Percentiles rank a stretch among this genome's conserved stretches.
phyloP scores from a whole-genome alignment of 148 eudicot genomes.

The Simmondsia chinensis region DNA sequence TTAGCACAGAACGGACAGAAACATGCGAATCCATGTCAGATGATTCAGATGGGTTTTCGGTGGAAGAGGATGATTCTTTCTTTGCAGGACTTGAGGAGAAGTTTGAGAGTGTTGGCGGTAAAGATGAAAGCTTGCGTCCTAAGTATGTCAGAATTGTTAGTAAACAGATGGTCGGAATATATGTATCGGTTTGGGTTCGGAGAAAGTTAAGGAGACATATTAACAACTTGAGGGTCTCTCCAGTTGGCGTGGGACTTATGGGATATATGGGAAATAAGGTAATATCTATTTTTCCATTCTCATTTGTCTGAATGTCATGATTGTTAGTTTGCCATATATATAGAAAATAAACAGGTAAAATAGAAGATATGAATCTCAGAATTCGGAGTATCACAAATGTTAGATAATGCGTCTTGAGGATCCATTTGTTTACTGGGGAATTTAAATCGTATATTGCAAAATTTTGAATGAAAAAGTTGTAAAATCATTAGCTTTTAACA shows the following conservation, averaged over 20 bases:
- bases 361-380: too few species aligned
- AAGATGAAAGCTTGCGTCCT: constrained; percentile 18
- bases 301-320: too few species aligned
- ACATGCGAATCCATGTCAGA: constrained; percentile 35
- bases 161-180: constrained; percentile 97
- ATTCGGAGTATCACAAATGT: too few species aligned
- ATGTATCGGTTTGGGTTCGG: constrained; percentile 82
- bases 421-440: too few species aligned
- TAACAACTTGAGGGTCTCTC: constrained; percentile 66
- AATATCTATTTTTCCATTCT: constrained; percentile 4
- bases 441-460: too few species aligned
- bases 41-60: constrained; percentile 30
- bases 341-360: too few species aligned
- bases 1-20: constrained; percentile 32
- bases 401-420: too few species aligned
- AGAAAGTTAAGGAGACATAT: constrained; percentile 68
- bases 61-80: constrained; percentile 44
- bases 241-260: constrained; percentile 93
- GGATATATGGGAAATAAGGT: constrained; percentile 99
- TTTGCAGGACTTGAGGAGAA: constrained; percentile 18
- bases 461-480: too few species aligned
- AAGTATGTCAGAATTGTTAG: constrained; percentile 75
- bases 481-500: too few species aligned
- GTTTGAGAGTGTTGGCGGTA: constrained; percentile 1
- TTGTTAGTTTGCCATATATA: too few species aligned